These are phyloP conservation scores for Singerocomus rubriflavus DNA, from an alignment of 1,284 basidiomycete genomes.

Conservation along the genomic window DNA sequence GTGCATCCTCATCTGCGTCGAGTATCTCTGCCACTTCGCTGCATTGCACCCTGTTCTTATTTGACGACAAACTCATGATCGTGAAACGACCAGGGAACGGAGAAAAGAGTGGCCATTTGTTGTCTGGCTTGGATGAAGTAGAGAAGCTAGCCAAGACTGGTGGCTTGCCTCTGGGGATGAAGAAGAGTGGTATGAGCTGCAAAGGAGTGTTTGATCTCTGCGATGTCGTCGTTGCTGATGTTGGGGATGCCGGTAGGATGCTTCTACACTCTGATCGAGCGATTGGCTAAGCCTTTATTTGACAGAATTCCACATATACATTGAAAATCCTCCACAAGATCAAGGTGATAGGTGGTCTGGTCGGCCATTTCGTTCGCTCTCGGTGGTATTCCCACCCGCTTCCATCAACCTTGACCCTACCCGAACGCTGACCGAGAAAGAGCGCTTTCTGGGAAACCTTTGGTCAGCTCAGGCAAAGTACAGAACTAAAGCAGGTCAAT, in stretches of 20 bases:
- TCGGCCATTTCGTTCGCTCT: slow-evolving; percentile 74
- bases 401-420: slow-evolving; percentile 61
- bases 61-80: slow-evolving; percentile 92
- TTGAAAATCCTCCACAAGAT: slow-evolving; percentile 78
- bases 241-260: slow-evolving; percentile 74
- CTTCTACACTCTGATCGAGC: slow-evolving; percentile 2
- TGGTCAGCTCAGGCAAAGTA: slow-evolving; percentile 83
- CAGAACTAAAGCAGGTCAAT: slow-evolving; percentile 64
- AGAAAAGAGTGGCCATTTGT: slow-evolving; percentile 67
- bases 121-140: slow-evolving; percentile 86
- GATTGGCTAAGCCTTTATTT: slow-evolving; percentile 9
- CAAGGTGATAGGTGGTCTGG: slow-evolving; percentile 81
- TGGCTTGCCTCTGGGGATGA: slow-evolving; percentile 55
- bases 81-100: slow-evolving; percentile 80
- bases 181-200: slow-evolving; percentile 80
- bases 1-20: slow-evolving; percentile 42
- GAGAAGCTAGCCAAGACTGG: slow-evolving; percentile 71
- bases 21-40: slow-evolving; percentile 45
- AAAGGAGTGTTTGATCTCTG: slow-evolving; percentile 85
- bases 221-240: slow-evolving; percentile 81
- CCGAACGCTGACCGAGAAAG: slow-evolving; percentile 64
- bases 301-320: slow-evolving; percentile 79
- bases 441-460: slow-evolving; percentile 81
- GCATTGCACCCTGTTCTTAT: slow-evolving; percentile 89
- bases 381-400: slow-evolving; percentile 69